Percentiles rank a stretch among this genome's conserved stretches.
Evolutionary conservation across 1,284 basidiomycete genomes (phyloP).

Genomic region (Neonothopanus nambi): DNA sequence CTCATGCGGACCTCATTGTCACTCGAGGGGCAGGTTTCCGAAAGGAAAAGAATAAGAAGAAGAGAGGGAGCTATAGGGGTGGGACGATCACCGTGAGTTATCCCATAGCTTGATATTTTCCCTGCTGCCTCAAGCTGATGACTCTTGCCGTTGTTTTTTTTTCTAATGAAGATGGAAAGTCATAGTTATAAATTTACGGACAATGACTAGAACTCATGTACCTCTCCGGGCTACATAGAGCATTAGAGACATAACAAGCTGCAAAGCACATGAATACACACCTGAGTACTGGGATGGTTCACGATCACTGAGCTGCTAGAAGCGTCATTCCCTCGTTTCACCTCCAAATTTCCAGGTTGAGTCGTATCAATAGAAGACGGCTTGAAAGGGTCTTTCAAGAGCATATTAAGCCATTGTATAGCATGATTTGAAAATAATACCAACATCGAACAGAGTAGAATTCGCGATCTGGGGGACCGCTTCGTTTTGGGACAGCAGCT

Average conservation of each 20-base stretch:
- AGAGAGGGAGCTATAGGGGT: conserved; percentile 89
- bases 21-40: conserved; percentile 94
- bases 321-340: conserved; percentile 48
- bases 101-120: not conserved
- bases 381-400: conserved; percentile 65
- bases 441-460: conserved; percentile 74
- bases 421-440: conserved; percentile 25
- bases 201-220: conserved; percentile 10
- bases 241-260: not conserved
- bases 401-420: not conserved
- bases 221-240: conserved; percentile 11
- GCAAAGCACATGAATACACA: conserved; percentile 25
- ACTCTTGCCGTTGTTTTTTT: conserved; percentile 16
- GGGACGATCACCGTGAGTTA: conserved; percentile 85
- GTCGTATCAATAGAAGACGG: conserved; percentile 65
- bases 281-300: conserved; percentile 65
- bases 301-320: conserved; percentile 47
- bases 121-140: not conserved
- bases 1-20: conserved; percentile 86
- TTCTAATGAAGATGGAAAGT: conserved; percentile 74
- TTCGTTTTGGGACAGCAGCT: conserved; percentile 40
- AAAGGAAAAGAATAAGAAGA: conserved; percentile 99
- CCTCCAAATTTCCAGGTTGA: conserved; percentile 63
- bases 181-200: conserved; percentile 84
- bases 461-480: conserved; percentile 55